These are phyloP conservation scores for Phylloporus sp. DNA, from an alignment of 768 basidiomycete species.

Conservation along the genomic window DNA sequence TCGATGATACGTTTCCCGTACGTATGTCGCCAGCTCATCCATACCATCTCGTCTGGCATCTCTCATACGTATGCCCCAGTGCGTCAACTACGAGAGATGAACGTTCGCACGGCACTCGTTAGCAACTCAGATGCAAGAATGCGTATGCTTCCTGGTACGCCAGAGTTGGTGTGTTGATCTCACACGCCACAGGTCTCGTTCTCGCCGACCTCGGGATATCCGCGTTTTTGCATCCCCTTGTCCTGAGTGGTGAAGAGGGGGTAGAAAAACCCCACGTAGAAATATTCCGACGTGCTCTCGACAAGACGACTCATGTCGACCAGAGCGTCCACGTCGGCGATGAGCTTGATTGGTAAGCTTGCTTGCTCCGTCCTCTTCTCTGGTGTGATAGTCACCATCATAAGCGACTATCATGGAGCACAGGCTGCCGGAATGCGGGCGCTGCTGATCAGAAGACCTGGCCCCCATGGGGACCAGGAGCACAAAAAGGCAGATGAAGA, in stretches of 20 bases:
- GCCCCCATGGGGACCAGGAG: conserved; percentile 44
- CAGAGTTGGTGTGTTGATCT: neutral
- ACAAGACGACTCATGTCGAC: neutral
- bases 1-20: conserved; percentile 50
- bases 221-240: conserved; percentile 43
- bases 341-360: conserved; percentile 57
- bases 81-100: conserved; percentile 38
- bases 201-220: conserved; percentile 59
- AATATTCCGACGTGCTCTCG: conserved; percentile 46
- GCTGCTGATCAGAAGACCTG: conserved; percentile 50
- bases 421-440: conserved; percentile 49
- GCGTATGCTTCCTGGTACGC: conserved; percentile 39
- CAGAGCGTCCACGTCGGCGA: conserved; percentile 73
- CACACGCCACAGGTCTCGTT: conserved; percentile 36
- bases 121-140: conserved; percentile 74
- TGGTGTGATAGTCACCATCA: conserved; percentile 1
- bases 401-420: conserved; percentile 67
- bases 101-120: conserved; percentile 52
- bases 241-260: conserved; percentile 68
- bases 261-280: conserved; percentile 61
- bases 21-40: conserved; percentile 22
- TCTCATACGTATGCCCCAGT: conserved; percentile 33
- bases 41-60: neutral
- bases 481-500: conserved; percentile 40
- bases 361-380: neutral